Percentiles rank a stretch among this genome's conserved stretches.
phyloP scores from a whole-genome alignment of 257 asterid genomes.

The Nicotiana benthamiana region DNA sequence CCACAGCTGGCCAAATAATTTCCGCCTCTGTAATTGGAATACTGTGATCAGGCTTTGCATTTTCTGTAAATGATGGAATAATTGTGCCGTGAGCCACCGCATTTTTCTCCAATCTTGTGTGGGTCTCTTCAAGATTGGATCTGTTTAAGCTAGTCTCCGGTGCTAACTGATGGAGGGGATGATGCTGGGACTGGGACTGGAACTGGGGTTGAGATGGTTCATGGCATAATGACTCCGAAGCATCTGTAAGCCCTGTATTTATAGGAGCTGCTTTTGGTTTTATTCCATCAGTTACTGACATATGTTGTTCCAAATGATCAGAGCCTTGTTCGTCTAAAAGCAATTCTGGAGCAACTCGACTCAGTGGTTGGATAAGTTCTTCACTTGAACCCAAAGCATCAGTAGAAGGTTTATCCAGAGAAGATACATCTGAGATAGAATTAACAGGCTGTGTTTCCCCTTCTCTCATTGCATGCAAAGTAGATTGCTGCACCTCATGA shows the following conservation, averaged over 20 bases:
- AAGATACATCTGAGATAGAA: conserved; percentile 14
- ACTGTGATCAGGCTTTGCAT: conserved; percentile 17
- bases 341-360: conserved; percentile 22
- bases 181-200: not conserved
- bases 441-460: conserved; percentile 10
- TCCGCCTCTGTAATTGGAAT: conserved; percentile 29
- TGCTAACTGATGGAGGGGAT: conserved; percentile 10
- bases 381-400: conserved; percentile 17
- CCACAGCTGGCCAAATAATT: conserved; percentile 30
- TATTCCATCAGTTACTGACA: conserved; percentile 5
- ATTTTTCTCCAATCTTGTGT: conserved; percentile 9
- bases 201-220: conserved; percentile 2
- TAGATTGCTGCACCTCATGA: conserved; percentile 13
- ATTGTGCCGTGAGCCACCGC: not conserved
- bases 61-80: conserved; percentile 16
- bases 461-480: conserved; percentile 7
- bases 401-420: conserved; percentile 18
- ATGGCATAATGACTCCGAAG: conserved; percentile 4
- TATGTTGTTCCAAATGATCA: conserved; percentile 23
- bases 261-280: not conserved
- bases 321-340: conserved; percentile 17
- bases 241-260: conserved; percentile 5
- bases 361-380: conserved; percentile 16
- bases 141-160: conserved; percentile 16
- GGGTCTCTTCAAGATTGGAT: conserved; percentile 12